A percentile compares a stretch with the other conserved stretches of the same genome.
Evolutionary conservation across 345 rosid species (phyloP).

Genomic region (Dimocarpus longan): DNA sequence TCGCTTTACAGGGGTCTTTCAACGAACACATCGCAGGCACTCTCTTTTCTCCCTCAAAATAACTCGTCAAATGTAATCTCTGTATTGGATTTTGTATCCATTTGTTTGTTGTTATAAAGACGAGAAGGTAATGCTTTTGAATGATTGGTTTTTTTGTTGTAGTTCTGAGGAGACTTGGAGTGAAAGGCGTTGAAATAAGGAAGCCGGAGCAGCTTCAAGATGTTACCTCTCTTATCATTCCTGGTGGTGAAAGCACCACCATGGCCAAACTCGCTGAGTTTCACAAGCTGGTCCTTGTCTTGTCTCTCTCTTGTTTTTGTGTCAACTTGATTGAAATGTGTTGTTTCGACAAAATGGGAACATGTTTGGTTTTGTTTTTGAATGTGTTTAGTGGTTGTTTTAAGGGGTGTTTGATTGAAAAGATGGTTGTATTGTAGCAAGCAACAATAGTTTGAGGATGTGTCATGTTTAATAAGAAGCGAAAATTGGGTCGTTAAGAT

Average conservation of each 20-base stretch:
- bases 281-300: conserved; percentile 67
- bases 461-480: not conserved
- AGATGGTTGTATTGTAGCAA: not conserved
- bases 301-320: not conserved
- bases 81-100: not conserved
- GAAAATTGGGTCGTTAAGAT: not conserved
- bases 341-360: no score
- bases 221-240: conserved; percentile 85
- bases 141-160: conserved; percentile 10
- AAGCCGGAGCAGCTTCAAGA: conserved; percentile 78
- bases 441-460: not conserved
- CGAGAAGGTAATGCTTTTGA: not conserved
- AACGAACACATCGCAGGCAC: conserved; percentile 93
- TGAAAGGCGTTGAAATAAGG: conserved; percentile 83
- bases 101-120: not conserved
- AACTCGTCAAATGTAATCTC: no score
- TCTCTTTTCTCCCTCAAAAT: not conserved
- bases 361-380: no score
- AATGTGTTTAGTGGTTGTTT: not conserved
- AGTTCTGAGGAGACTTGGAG: conserved; percentile 81
- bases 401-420: not conserved
- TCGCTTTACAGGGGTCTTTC: conserved; percentile 96
- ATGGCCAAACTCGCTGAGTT: conserved; percentile 97
- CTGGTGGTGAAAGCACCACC: conserved; percentile 99
- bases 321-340: no score